A percentile compares a stretch with the other conserved stretches of the same genome.
Conservation (phyloP, 1,284 basidiomycete genomes). For the Austroboletus sp. region DNA sequence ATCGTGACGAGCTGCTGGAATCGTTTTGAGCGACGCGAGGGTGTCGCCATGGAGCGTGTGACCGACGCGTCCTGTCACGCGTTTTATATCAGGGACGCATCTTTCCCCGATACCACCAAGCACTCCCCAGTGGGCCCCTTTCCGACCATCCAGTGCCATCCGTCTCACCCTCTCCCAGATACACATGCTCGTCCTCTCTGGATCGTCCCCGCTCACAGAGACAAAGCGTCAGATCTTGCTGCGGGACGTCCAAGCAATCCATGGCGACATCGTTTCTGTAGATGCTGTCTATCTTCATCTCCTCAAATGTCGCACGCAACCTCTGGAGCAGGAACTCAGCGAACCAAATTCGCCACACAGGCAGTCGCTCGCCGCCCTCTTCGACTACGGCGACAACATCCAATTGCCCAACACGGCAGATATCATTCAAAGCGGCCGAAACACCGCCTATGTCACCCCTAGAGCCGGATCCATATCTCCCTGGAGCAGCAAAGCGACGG, state of each 20-base stretch:
- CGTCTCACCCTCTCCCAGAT: conserved; percentile 10
- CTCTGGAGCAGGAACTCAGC: conserved; percentile 46
- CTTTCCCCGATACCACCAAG: conserved; percentile 3
- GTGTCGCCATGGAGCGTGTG: conserved; percentile 19
- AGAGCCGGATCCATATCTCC: conserved; percentile 78
- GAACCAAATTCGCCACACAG: conserved; percentile 43
- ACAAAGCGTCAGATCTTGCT: conserved; percentile 70
- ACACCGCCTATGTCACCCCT: conserved; percentile 71
- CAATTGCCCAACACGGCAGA: conserved; percentile 44
- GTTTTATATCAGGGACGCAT: not conserved
- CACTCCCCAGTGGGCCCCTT: conserved; percentile 13
- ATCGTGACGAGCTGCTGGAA: conserved; percentile 46
- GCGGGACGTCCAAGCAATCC: conserved; percentile 50
- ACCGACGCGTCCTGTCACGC: conserved; percentile 24
- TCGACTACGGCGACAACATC: conserved; percentile 81
- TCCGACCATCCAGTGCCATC: not conserved
- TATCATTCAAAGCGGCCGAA: conserved; percentile 37
- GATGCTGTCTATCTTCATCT: conserved; percentile 88
- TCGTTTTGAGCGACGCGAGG: conserved; percentile 47
- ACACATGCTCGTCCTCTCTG: conserved; percentile 60
- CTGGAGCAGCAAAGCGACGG: conserved; percentile 97
- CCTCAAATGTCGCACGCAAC: conserved; percentile 54
- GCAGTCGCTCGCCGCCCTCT: conserved; percentile 63
- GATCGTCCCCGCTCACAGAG: conserved; percentile 65
- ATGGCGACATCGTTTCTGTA: conserved; percentile 56